These are phyloP conservation scores for Penicillium crustosum DNA, from an alignment of 2,329 filamentous ascomycete genomes.

Conservation along the genomic window DNA sequence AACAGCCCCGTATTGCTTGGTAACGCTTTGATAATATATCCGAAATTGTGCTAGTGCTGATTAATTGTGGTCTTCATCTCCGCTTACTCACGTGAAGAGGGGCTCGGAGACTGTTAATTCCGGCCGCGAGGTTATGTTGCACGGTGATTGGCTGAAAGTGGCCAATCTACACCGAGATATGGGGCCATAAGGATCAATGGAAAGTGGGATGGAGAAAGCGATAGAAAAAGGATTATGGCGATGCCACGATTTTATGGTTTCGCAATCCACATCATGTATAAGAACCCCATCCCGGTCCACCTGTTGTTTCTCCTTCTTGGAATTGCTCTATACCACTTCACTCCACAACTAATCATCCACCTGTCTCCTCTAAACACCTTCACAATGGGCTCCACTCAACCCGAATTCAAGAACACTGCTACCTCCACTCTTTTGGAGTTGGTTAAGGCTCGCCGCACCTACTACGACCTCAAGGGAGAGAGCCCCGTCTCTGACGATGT, in stretches of 20 bases:
- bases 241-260: background rate
- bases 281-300: background rate
- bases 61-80: background rate
- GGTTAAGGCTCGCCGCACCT: constrained; percentile 34
- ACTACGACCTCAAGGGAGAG: constrained; percentile 35
- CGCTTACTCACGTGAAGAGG: too few relatives aligned
- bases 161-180: background rate
- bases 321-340: background rate
- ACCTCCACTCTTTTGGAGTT: constrained; percentile 33
- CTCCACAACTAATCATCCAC: background rate
- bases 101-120: background rate
- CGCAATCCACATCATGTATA: background rate
- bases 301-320: background rate
- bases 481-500: constrained; percentile 35
- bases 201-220: background rate
- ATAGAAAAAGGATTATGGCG: background rate
- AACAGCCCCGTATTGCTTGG: background rate
- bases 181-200: background rate
- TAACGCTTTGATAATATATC: background rate
- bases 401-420: constrained; percentile 35
- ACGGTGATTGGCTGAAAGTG: background rate
- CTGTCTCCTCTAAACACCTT: constrained; percentile 23
- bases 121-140: background rate
- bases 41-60: background rate
- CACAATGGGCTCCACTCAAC: constrained; percentile 40